Evolutionary conservation across 2,329 filamentous ascomycete species (phyloP), one percentile per base, ranked within the genome.

Genomic region (Phyllachora maydis): DNA sequence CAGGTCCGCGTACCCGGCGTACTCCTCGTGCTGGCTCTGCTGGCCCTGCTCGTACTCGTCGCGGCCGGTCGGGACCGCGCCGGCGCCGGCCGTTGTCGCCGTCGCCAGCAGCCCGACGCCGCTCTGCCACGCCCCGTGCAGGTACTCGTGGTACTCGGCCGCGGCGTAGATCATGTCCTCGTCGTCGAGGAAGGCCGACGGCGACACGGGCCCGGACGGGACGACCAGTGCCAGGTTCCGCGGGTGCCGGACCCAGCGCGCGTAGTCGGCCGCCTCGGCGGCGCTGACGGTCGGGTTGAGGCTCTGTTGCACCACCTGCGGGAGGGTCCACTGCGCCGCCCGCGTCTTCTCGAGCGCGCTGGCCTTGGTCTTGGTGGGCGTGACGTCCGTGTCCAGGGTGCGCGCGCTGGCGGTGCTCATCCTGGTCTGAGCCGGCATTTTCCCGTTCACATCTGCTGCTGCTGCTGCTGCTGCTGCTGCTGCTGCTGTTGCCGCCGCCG

Each of bases 291-390:
- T 71, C 2, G 88, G 88, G 33, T 92, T 76, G 21, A 95, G 59
- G 4, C 79, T 88, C 42, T 83, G 76, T 25, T 72, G 62, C 21
- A 93, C 75, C 23, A 92, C 73, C 39, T 90, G 75, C 11, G 74
- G 74, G 22, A 93, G 74, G 0, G 79, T 90, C 73, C 77, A 83
- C 42, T 92, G 81, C 9, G 79, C 75, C 26, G 76, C 74, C 18
- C 75, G 76, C 14, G 71, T 66, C 48, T 90, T 90, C 37, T 90
- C 76, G 4, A 71, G 57, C 0, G 56, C 48, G 3, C 67, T 67
- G 20, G 59, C 51, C 34, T 71, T 69, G 13, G 53, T 47, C 34
- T 56, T 60, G n/a, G n/a, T n/a, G n/a, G n/a, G n/a, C n/a, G n/a
- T n/a, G n/a, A n/a, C n/a, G 16, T 17, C 16, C 16, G 16, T 17